A percentile compares a stretch with the other conserved stretches of the same genome.
These are phyloP conservation scores for Malus domestica DNA, from an alignment of 306 rosid genomes.

Conservation along the genomic window DNA sequence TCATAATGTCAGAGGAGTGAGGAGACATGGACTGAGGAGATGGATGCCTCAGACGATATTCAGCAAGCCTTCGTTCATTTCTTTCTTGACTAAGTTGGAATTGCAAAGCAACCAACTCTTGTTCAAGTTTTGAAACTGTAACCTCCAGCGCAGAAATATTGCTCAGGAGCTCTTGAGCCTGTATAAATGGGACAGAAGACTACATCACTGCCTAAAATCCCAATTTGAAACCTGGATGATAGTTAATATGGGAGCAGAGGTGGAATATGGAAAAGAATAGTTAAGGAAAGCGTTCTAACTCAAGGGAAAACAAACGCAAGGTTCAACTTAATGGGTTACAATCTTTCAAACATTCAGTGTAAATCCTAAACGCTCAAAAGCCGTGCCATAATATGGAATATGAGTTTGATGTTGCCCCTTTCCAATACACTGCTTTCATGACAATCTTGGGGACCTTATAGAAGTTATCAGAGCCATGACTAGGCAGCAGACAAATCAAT, in stretches of 20 bases:
- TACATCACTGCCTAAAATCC: background rate
- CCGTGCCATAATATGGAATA: background rate
- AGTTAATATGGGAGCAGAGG: background rate
- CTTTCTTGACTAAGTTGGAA: slow-evolving; percentile 77
- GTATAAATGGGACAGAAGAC: slow-evolving; percentile 1
- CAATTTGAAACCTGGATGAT: background rate
- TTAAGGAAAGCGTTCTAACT: background rate
- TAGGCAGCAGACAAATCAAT: background rate
- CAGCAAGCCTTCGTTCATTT: slow-evolving; percentile 70
- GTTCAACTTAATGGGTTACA: background rate
- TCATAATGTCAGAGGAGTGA: slow-evolving; percentile 27
- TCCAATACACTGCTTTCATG: background rate
- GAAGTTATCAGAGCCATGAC: background rate
- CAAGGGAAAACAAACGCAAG: background rate
- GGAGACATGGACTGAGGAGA: slow-evolving; percentile 39
- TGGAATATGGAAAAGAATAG: background rate
- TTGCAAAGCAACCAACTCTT: slow-evolving; percentile 60
- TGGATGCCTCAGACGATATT: slow-evolving; percentile 49
- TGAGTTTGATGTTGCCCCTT: background rate
- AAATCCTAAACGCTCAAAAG: background rate
- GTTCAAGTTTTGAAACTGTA: slow-evolving; percentile 49
- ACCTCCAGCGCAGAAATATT: slow-evolving; percentile 45
- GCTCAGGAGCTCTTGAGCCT: slow-evolving; percentile 58
- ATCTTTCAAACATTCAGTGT: background rate
- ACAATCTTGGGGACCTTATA: background rate